Base-by-base conservation (phyloP, 2,329 filamentous ascomycete species). In the Aureobasidium melanogenum region DNA sequence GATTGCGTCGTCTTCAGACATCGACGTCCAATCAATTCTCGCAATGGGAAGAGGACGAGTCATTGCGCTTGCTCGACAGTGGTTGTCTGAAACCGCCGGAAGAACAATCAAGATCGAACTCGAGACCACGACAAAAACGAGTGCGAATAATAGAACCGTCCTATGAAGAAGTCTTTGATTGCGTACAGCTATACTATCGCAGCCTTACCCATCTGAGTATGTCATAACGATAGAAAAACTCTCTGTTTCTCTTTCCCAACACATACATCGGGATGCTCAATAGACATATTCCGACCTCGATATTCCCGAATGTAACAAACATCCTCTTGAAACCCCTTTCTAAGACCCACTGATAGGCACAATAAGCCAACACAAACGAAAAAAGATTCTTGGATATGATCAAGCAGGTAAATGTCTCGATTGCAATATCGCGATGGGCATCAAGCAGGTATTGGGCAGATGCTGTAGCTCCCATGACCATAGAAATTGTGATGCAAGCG, bases 381-480 rank as follows among this genome's bases (percentile, higher is more conserved):
- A 97, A 96, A 64, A 97, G 82, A 74, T 97, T 96, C 76, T 97
- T 97, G 80, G 96, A 96, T 61, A 96, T 86, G 65, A 96, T 82
- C 72, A 94, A 83, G 74, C 90, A 89, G 0, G 91, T 96, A 72
- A 96, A 96, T 5, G 86, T 89, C 74, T 97, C 92, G 48, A 96
- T 84, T 1, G 89, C 85, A 61, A 96, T 84, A 64, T 93, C 87
- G 6, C 91, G 87, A 74, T 97, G 92, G 0, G 92, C 92, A 75
- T 97, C 93, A 7, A 96, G 88, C 69, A 97, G 88, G 70, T 97
- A 97, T 24, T 96, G 77, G 0, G 89, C 89, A 64, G 86, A 88
- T 1, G 89, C 87, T 1, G 96, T 91, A 2, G 92, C 90, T 0
- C 91, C 92, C 69, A 96, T 86, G 0, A 97, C 91, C 90, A 96